Conservation (phyloP, 1,284 basidiomycete species). For the Thecaphora thlaspeos region DNA sequence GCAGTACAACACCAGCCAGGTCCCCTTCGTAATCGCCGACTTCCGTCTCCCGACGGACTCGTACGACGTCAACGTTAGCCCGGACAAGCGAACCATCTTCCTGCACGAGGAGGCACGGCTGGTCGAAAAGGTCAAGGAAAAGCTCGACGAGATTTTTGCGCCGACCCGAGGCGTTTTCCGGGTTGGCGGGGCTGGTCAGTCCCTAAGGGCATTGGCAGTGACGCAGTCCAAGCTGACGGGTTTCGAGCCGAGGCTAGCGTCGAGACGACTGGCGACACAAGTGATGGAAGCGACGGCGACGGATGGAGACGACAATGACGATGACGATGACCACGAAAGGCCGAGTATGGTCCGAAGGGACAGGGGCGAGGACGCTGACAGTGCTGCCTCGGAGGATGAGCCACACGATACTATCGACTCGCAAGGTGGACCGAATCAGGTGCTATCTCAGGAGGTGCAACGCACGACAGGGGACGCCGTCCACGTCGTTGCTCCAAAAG, state of each 20-base stretch:
- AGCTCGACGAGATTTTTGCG: conserved; percentile 68
- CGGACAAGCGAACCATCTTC: conserved; percentile 93
- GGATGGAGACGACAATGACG: too few relatives aligned
- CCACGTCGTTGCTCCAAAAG: too few relatives aligned
- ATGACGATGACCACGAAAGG: too few relatives aligned
- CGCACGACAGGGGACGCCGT: too few relatives aligned
- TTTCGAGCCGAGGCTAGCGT: background rate
- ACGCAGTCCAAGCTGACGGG: background rate
- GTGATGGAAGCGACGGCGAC: too few relatives aligned
- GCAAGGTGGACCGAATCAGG: too few relatives aligned
- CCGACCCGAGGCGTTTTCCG: conserved; percentile 69
- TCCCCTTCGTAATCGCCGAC: conserved; percentile 78
- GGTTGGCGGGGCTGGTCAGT: conserved; percentile 34
- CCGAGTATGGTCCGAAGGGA: too few relatives aligned
- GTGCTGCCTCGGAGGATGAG: too few relatives aligned
- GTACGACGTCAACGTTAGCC: conserved; percentile 93
- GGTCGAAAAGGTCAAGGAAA: conserved; percentile 64
- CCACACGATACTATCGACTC: too few relatives aligned
- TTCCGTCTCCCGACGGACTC: conserved; percentile 76
- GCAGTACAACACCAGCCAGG: conserved; percentile 40
- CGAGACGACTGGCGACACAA: too few relatives aligned
- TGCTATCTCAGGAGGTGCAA: too few relatives aligned
- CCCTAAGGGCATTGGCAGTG: background rate
- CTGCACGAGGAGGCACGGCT: conserved; percentile 84
- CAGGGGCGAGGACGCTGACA: too few relatives aligned